Base-by-base conservation (phyloP, 2,329 filamentous ascomycete genomes). In the Trichoderma gracile region DNA sequence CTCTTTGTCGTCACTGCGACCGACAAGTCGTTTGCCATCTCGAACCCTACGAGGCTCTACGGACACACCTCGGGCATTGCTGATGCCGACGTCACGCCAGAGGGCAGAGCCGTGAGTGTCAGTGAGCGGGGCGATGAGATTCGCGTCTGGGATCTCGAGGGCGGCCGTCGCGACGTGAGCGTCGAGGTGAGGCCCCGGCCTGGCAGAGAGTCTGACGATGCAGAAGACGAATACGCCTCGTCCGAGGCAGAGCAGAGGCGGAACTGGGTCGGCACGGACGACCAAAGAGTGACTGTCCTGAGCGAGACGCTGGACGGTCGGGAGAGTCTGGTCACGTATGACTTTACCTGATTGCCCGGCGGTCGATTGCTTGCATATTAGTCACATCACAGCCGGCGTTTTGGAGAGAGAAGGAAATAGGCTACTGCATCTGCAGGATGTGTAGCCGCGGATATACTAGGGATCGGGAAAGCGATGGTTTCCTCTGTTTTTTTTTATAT, bases 21-120 rank as follows among this genome's bases (percentile, higher is more conserved):
- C 3, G 78, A 85, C 1, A 82, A 85, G 0, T 78, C 81, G 0
- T 81, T 97, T 2, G 85, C 84, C 1, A 88, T 97, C 63, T 89
- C 90, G 43, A 79, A 86, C 0, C 91, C 90, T 1, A 89, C 88
- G 68, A 84, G 92, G 30, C 84, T 97, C 6, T 97, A 92, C 91
- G 93, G 93, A 8, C 93, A 97, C 73, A 97, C 93, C 0, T 96
- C 93, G 1, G 91, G 91, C 3, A 92, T 97, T 40, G 92, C 91
- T 55, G 89, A 91, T 38, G 92, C 91, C 8, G 89, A 96, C 71
- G 91, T 97, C 62, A 93, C 91, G 19, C 86, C 90, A 50, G 86
- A 90, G 43, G 93, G 93, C 19, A 96, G 93, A 75, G 93, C 93
- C 0, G 91, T 97, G 4, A 96, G 92, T n/a, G 89, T 97, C 57